Evolutionary conservation across 805 yeast genomes (phyloP).

Genomic region (Tetrapisispora phaffii): DNA sequence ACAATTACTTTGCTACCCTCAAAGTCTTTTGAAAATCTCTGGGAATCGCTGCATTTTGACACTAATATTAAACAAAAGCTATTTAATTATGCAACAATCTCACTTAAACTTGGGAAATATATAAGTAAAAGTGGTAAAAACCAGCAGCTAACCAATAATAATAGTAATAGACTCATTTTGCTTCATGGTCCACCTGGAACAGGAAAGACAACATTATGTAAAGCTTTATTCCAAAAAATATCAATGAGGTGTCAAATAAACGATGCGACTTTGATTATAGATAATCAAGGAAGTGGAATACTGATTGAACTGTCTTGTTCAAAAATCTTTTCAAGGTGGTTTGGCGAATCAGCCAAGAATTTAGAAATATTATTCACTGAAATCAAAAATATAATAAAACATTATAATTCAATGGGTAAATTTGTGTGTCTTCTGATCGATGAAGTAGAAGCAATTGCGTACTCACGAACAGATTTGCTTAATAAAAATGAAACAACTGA

Average conservation of each 20-base stretch:
- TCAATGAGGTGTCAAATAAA: slow-evolving; percentile 22
- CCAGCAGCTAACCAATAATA: slow-evolving; percentile 1
- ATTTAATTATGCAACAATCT: slow-evolving; percentile 27
- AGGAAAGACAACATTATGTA: slow-evolving; percentile 37
- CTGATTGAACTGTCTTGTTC: slow-evolving; percentile 37
- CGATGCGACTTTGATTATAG: not conserved
- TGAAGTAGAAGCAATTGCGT: slow-evolving; percentile 39
- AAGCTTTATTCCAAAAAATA: slow-evolving; percentile 33
- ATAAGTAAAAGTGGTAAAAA: slow-evolving; percentile 3
- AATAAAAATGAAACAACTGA: slow-evolving; percentile 35
- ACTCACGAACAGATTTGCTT: slow-evolving; percentile 30
- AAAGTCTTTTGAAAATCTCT: slow-evolving; percentile 23
- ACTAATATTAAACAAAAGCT: slow-evolving; percentile 25
- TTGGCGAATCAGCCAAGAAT: slow-evolving; percentile 39
- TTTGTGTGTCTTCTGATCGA: slow-evolving; percentile 35
- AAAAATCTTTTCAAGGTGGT: slow-evolving; percentile 37
- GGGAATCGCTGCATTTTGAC: slow-evolving; percentile 31
- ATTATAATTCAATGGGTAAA: slow-evolving; percentile 7
- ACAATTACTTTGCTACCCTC: slow-evolving; percentile 25
- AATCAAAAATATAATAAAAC: slow-evolving; percentile 21
- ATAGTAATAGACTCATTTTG: slow-evolving; percentile 23
- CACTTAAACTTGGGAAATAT: slow-evolving; percentile 20
- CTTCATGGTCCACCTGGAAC: slow-evolving; percentile 41
- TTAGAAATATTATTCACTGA: slow-evolving; percentile 31
- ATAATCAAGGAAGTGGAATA: slow-evolving; percentile 17